Evolutionary conservation across 1,284 basidiomycete species (phyloP).

Genomic region (Erythrobasidium hasegawianum): DNA sequence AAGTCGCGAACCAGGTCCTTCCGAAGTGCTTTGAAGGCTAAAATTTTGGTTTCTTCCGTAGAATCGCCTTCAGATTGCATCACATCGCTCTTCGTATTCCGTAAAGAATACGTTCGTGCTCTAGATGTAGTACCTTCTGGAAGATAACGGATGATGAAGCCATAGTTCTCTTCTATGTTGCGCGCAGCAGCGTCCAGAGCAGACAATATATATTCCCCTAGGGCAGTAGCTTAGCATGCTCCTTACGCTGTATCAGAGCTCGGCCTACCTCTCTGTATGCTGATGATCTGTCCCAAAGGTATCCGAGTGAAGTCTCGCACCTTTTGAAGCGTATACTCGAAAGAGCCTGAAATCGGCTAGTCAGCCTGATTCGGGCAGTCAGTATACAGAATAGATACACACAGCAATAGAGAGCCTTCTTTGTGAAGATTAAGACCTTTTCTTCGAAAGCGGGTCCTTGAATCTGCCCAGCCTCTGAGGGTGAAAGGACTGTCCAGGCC

Average conservation of each 20-base stretch:
- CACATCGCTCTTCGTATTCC: constrained; percentile 54
- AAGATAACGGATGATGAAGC: constrained; percentile 72
- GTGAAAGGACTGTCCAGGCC: constrained; percentile 90
- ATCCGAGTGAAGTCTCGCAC: constrained; percentile 65
- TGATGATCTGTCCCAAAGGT: constrained; percentile 74
- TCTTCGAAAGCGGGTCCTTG: constrained; percentile 77
- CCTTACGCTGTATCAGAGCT: constrained; percentile 1
- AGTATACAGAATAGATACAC: background rate
- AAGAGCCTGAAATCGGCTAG: constrained; percentile 30
- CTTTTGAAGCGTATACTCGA: constrained; percentile 46
- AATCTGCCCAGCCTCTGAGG: constrained; percentile 68
- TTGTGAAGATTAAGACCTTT: constrained; percentile 71
- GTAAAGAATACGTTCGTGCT: constrained; percentile 74
- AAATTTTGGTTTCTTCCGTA: constrained; percentile 43
- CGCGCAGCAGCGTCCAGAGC: constrained; percentile 83
- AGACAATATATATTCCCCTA: constrained; percentile 84
- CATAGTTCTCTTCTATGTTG: constrained; percentile 78
- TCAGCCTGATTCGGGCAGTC: background rate
- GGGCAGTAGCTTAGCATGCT: background rate
- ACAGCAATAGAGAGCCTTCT: constrained; percentile 40
- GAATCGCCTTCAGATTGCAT: background rate
- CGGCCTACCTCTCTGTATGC: constrained; percentile 75
- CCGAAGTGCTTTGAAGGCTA: constrained; percentile 54
- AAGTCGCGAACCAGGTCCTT: constrained; percentile 48
- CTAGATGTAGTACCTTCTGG: constrained; percentile 63